Base-by-base conservation (phyloP, 176 grass and related monocot genomes). In the Phyllostachys edulis region DNA sequence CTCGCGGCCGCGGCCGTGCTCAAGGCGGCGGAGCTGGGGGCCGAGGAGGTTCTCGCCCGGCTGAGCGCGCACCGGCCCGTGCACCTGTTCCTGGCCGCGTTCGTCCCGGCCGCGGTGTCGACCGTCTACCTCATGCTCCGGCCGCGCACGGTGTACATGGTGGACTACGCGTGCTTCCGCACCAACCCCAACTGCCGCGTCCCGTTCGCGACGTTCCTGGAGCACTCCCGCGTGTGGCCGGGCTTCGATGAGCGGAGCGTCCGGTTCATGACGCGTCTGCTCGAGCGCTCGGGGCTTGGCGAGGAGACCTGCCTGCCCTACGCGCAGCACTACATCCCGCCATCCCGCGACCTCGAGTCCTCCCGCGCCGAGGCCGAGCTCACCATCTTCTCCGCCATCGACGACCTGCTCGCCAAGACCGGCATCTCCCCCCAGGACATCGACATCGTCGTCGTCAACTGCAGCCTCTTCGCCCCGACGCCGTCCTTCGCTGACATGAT, bases 241-340 rank as follows among this genome's bases (percentile, higher is more conserved):
- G 76, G 72, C 70, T 89, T 91, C 69, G 75, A 94, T 75, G 92
- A 91, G 83, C 87, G 87, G 44, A 94, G 89, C 89, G 89, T 94
- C 45, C 78, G 87, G 71, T 94, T 94, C 89, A 88, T 91, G 89
- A 72, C 87, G 61, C 89, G 89, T 1, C 84, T 94, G 0, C 82
- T 94, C 0, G 89, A 94, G 83, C 86, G 92, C 1, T 94, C 92
- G 21, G 92, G 92, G 2, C 92, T 94, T 5, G 89, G 92, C 1
- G 92, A 94, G 79, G 92, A 94, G 84, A 94, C 92, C 0, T 94
- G 89, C 73, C 83, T 94, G 1, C 92, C 92, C 4, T 88, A 85
- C 68, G 92, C 92, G 65, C 89, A 94, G 89, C 92, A 94, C 85
- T 94, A 89, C 78, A 94, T 94, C 79, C 92, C 92, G 21, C 92